A percentile compares a stretch with the other conserved stretches of the same genome.
Evolutionary conservation across 2,329 filamentous ascomycete genomes (phyloP).

Genomic region (Cordyceps farinosa): DNA sequence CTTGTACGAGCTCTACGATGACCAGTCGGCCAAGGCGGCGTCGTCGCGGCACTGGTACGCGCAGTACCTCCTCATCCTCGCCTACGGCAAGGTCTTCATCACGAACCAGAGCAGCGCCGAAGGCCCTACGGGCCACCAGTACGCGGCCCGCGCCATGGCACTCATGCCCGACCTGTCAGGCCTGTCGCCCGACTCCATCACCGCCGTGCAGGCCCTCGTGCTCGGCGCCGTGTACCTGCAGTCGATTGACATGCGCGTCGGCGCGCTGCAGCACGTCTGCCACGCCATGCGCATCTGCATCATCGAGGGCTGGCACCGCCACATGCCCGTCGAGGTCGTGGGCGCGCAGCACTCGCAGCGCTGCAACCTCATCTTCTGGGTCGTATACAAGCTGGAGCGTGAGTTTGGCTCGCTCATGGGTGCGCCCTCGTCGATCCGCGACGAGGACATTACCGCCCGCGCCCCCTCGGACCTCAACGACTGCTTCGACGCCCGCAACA

Average conservation of each 20-base stretch:
- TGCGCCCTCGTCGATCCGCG: slow-evolving; percentile 27
- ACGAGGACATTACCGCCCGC: slow-evolving; percentile 31
- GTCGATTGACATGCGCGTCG: slow-evolving; percentile 34
- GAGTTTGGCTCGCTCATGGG: slow-evolving; percentile 29
- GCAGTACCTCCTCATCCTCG: slow-evolving; percentile 31
- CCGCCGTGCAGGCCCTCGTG: slow-evolving; percentile 31
- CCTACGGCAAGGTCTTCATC: slow-evolving; percentile 32
- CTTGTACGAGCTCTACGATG: slow-evolving; percentile 25
- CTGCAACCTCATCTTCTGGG: slow-evolving; percentile 30
- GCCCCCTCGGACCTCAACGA: slow-evolving; percentile 28
- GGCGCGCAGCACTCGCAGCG: slow-evolving; percentile 26
- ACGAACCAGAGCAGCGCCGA: slow-evolving; percentile 26
- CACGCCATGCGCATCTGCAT: slow-evolving; percentile 33
- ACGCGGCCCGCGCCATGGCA: slow-evolving; percentile 37
- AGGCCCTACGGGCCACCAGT: slow-evolving; percentile 35
- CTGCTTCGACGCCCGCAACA: slow-evolving; percentile 25
- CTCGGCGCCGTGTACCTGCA: slow-evolving; percentile 33
- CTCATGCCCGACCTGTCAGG: slow-evolving; percentile 36
- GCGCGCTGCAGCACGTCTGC: slow-evolving; percentile 34
- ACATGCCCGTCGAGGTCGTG: slow-evolving; percentile 25
- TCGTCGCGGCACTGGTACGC: slow-evolving; percentile 29
- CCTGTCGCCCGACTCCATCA: slow-evolving; percentile 29
- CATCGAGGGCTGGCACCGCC: slow-evolving; percentile 29
- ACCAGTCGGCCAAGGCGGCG: slow-evolving; percentile 22
- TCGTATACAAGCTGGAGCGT: slow-evolving; percentile 29